Percentiles rank a stretch among this genome's conserved stretches.
Conservation (phyloP, 768 basidiomycete species). For the Boletus rubescentipes region DNA sequence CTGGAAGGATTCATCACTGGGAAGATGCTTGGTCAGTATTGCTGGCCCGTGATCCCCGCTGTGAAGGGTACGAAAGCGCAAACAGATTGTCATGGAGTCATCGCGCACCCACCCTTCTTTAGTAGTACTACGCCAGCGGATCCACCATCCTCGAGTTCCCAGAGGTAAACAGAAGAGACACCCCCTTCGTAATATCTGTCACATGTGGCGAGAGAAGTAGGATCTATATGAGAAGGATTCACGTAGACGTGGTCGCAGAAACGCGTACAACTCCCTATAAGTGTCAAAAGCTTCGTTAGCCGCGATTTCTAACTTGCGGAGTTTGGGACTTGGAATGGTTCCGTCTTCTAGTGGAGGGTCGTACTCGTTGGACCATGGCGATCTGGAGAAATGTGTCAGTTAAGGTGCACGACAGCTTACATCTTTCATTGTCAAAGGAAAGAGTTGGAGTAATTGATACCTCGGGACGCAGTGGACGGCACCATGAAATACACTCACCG, state of each 20-base stretch:
- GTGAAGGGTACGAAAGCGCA: conserved; percentile 2
- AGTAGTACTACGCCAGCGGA: conserved; percentile 96
- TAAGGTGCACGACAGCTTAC: not conserved
- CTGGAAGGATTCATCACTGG: conserved; percentile 62
- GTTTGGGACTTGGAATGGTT: conserved; percentile 76
- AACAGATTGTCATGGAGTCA: not conserved
- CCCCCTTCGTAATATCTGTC: conserved; percentile 97
- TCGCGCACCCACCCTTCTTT: conserved; percentile 73
- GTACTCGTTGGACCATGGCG: conserved; percentile 98
- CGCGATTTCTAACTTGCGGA: conserved; percentile 87
- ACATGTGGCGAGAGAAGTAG: not conserved
- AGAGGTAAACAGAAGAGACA: conserved; percentile 93
- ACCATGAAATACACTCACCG: conserved; percentile 40
- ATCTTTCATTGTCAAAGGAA: not conserved
- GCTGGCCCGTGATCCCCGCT: not conserved
- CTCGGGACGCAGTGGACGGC: not conserved
- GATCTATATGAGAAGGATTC: not conserved
- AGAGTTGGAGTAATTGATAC: not conserved
- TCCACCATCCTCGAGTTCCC: conserved; percentile 95
- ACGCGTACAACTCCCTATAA: conserved; percentile 85
- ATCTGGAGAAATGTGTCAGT: conserved; percentile 49
- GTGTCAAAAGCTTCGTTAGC: conserved; percentile 98
- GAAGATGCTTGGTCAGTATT: conserved; percentile 2
- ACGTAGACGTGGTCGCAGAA: not conserved
- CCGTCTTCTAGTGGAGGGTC: conserved; percentile 89